These are phyloP conservation scores for Dothidotthia symphoricarpi DNA, from an alignment of 2,329 filamentous ascomycete genomes.

Conservation along the genomic window DNA sequence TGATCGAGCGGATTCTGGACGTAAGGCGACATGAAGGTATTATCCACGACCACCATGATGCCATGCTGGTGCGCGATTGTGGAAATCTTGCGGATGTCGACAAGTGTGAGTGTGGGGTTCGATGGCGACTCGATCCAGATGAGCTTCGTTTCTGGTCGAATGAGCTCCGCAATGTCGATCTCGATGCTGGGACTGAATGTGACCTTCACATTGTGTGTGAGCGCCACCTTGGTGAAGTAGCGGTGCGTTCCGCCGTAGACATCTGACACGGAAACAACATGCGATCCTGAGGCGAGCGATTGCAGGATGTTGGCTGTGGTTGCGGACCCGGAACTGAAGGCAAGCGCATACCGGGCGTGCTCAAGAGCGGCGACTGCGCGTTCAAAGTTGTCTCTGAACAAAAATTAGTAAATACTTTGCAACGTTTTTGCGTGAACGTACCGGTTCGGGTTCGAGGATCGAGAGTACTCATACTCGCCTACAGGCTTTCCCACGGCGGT, in stretches of 20 bases:
- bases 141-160: slow-evolving; percentile 84
- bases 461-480: slow-evolving; percentile 87
- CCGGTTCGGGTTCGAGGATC: slow-evolving; percentile 90
- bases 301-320: slow-evolving; percentile 92
- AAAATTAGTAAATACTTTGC: slow-evolving; percentile 10
- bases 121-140: slow-evolving; percentile 97
- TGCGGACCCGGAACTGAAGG: slow-evolving; percentile 90
- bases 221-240: slow-evolving; percentile 97
- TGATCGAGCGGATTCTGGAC: slow-evolving; percentile 94
- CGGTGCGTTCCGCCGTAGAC: slow-evolving; percentile 97
- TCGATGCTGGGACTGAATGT: slow-evolving; percentile 94
- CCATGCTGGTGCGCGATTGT: slow-evolving; percentile 81
- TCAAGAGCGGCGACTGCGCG: slow-evolving; percentile 86
- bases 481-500: slow-evolving; percentile 81
- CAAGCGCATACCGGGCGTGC: slow-evolving; percentile 86
- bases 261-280: slow-evolving; percentile 94
- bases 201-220: slow-evolving; percentile 89
- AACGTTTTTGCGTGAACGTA: slow-evolving; percentile 24
- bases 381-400: slow-evolving; percentile 79
- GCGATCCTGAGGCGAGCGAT: slow-evolving; percentile 83
- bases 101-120: slow-evolving; percentile 89
- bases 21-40: slow-evolving; percentile 96
- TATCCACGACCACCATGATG: slow-evolving; percentile 96
- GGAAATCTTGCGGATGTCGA: slow-evolving; percentile 86
- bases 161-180: slow-evolving; percentile 78